Percentiles rank a stretch among this genome's conserved stretches.
phyloP scores from a whole-genome alignment of 2,329 filamentous ascomycete species.

The Exophiala viscosa region DNA sequence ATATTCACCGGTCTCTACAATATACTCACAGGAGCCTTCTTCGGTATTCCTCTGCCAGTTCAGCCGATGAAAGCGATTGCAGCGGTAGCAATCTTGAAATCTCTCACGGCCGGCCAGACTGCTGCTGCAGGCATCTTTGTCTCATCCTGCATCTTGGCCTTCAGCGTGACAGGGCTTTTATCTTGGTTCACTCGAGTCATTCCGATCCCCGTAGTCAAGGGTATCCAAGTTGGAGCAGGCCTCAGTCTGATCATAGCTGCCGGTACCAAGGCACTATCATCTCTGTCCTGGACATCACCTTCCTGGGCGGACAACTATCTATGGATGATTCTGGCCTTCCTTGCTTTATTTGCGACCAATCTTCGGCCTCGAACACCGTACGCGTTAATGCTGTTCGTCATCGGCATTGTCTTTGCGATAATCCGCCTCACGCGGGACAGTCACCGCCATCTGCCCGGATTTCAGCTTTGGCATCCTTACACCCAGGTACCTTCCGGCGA shows the following conservation, averaged over 20 bases:
- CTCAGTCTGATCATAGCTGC: slow-evolving; percentile 77
- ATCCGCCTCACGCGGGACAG: slow-evolving; percentile 31
- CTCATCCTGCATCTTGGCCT: slow-evolving; percentile 65
- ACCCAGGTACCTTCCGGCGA: slow-evolving; percentile 44
- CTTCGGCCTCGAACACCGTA: slow-evolving; percentile 67
- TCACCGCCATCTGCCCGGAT: slow-evolving; percentile 40
- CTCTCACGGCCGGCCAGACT: slow-evolving; percentile 65
- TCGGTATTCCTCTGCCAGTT: slow-evolving; percentile 85
- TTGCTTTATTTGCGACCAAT: slow-evolving; percentile 66
- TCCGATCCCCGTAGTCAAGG: slow-evolving; percentile 84
- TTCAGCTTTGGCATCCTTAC: slow-evolving; percentile 60
- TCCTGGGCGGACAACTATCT: slow-evolving; percentile 71
- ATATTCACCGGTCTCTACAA: slow-evolving; percentile 88
- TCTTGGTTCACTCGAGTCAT: slow-evolving; percentile 68
- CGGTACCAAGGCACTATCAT: slow-evolving; percentile 63
- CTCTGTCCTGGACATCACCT: slow-evolving; percentile 64
- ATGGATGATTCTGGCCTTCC: slow-evolving; percentile 71
- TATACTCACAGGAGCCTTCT: slow-evolving; percentile 72
- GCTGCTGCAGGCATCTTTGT: slow-evolving; percentile 83
- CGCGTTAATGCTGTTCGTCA: slow-evolving; percentile 66
- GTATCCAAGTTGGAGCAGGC: slow-evolving; percentile 90
- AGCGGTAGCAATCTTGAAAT: slow-evolving; percentile 73
- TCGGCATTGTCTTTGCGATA: slow-evolving; percentile 65
- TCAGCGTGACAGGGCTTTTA: slow-evolving; percentile 77
- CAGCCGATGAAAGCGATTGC: slow-evolving; percentile 91